Base-by-base conservation (phyloP, 2,329 filamentous ascomycete genomes). In the Pseudomassariella vexata region DNA sequence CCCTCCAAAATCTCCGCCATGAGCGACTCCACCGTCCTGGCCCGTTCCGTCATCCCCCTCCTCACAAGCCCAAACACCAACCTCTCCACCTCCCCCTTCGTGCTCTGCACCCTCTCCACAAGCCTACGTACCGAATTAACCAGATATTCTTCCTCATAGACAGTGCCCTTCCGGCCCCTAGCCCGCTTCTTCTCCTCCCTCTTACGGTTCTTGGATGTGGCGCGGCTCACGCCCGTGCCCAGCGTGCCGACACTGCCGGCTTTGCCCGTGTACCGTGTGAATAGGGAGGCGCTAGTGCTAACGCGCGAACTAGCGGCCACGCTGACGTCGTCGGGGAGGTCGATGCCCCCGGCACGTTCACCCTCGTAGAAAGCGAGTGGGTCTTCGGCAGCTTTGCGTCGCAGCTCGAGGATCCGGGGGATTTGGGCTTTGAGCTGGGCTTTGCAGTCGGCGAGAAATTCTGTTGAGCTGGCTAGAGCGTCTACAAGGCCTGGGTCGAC, bases 131-230 rank as follows among this genome's bases (percentile, higher is more conserved):
- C 79, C 45, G 82, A 90, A 56, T 89, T 92, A 37, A 95, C 81
- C 5, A 98, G 74, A 57, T 98, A 98, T 59, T 96, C 92, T 53
- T 96, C 90, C 58, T 98, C 92, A 57, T 98, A 98, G 5, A 98
- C 85, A 11, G 86, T 95, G 9, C 92, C 92, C 66, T 96, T 96
- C 57, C 95, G 90, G 16, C 92, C 92, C 6, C 87, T 70, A 1
- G 92, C 92, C 11, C 90, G 79, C 72, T 98, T 98, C 57, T 94
- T 79, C 67, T 98, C 92, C 59, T 98, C 92, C 14, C 88, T 73
- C 16, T 82, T 72, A 32, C 88, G 79, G 53, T 94, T 95, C 68
- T 92, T 94, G 52, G 78, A 84, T 24, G 87, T 95, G 37, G 83
- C 83, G 9, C 88, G 74, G 30, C 79, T 85, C 3, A 83, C 79